Evolutionary conservation across 768 basidiomycete genomes (phyloP), one percentile per base, ranked within the genome.

Genomic region (Cystobasidium tubakii): DNA sequence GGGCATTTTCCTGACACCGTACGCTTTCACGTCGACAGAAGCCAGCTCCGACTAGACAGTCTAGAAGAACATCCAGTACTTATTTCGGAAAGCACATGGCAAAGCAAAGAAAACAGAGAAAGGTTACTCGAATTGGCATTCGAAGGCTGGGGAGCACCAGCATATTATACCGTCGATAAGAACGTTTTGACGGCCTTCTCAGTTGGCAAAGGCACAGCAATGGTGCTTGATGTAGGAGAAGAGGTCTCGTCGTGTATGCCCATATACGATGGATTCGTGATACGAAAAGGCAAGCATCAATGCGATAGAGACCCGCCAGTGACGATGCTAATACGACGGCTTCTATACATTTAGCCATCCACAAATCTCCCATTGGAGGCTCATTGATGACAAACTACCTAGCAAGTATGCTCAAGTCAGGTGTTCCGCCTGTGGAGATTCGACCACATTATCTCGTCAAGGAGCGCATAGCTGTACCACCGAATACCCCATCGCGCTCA

Each of bases 121-220:
- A 86, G 89, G 69, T 90, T 98, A 89, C 90, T 92, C 13, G 92
- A 98, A 82, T 90, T 96, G 60, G 90, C 96, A 88, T 98, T 98
- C 79, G 96, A 99, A 82, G 89, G 95, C 77, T 95, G 96, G 78
- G 84, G 90, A 60, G 89, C 89, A 7, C 95, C 96, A 10, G 96
- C 94, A 1, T 93, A 95, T 82, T 99, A 98, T 80, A 90, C 95
- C 44, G 92, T 94, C 19, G 96, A 97, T 80, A 90, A 90, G 27
- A 90, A 91, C 25, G 95, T 98, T 17, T 82, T 98, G 71, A 94
- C 91, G 80, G 97, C 94, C 1, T 99, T 99, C 81, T 91, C 95
- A 19, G 90, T 94, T 66, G 96, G 96, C 33, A 94, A 92, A 80
- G 94, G 93, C 1, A 93, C 96, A n/a, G 94, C 96, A 1, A 84